These are phyloP conservation scores for Colletotrichum chrysophilum DNA, from an alignment of 2,329 filamentous ascomycete species.

Conservation along the genomic window DNA sequence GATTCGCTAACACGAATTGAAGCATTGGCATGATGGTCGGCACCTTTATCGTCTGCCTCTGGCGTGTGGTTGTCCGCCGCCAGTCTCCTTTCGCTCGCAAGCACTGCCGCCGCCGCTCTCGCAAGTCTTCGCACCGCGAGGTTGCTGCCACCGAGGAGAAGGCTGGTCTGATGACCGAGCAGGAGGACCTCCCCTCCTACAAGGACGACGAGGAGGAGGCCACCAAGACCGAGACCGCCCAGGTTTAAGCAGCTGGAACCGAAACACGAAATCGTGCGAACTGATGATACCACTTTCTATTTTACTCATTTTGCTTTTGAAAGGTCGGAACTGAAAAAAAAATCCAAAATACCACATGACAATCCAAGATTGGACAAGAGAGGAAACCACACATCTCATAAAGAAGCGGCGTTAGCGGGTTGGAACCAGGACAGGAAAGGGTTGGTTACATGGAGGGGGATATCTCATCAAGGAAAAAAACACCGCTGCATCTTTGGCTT, in stretches of 20 bases:
- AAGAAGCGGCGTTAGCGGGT: background rate
- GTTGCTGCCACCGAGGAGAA: conserved; percentile 52
- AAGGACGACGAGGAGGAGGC: conserved; percentile 25
- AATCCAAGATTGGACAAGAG: conserved; percentile 19
- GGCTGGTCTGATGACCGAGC: conserved; percentile 49
- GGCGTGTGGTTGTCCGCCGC: conserved; percentile 57
- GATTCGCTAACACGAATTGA: conserved; percentile 30
- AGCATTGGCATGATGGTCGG: conserved; percentile 71
- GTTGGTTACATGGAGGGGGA: background rate
- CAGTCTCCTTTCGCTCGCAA: conserved; percentile 33
- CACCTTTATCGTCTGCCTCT: conserved; percentile 63
- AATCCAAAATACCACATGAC: background rate
- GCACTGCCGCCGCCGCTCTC: conserved; percentile 34
- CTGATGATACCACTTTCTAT: conserved; percentile 21
- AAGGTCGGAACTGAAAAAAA: background rate
- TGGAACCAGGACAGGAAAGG: background rate
- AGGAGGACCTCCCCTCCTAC: conserved; percentile 34
- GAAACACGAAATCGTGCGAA: background rate
- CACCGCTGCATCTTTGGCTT: background rate
- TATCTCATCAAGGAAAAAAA: background rate
- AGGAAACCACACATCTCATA: conserved; percentile 16
- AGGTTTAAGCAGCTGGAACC: background rate
- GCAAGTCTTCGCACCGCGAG: conserved; percentile 43
- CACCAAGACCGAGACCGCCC: background rate
- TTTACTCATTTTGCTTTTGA: background rate